Percentiles rank a stretch among this genome's conserved stretches.
Evolutionary conservation across 2,329 filamentous ascomycete genomes (phyloP).

Genomic region (Fusarium fujikuroi): DNA sequence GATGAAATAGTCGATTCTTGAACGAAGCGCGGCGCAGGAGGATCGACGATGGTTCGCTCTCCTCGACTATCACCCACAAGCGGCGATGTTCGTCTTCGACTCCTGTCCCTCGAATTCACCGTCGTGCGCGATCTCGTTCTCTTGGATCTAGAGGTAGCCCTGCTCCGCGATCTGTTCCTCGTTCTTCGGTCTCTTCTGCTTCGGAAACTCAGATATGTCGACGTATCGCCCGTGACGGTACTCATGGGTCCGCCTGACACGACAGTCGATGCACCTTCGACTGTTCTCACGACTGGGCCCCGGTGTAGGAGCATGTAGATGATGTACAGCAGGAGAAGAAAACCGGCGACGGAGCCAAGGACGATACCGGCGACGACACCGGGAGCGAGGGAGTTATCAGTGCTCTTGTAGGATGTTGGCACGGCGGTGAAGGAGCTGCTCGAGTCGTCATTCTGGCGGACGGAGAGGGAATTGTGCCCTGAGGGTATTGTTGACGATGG

Average conservation of each 20-base stretch:
- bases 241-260: constrained; percentile 32
- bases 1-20: constrained; percentile 40
- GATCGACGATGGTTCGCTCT: constrained; percentile 44
- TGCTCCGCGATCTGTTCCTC: constrained; percentile 20
- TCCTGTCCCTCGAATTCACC: constrained; percentile 31
- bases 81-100: constrained; percentile 32
- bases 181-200: constrained; percentile 34
- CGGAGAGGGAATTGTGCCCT: constrained; percentile 27
- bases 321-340: constrained; percentile 64
- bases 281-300: constrained; percentile 48
- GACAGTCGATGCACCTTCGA: constrained; percentile 32
- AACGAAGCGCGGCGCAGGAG: constrained; percentile 46
- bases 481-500: constrained; percentile 25
- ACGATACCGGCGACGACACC: constrained; percentile 58
- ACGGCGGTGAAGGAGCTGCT: constrained; percentile 46
- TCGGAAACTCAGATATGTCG: constrained; percentile 38
- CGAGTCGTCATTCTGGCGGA: constrained; percentile 36
- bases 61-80: constrained; percentile 28
- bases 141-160: constrained; percentile 30
- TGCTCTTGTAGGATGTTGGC: constrained; percentile 50
- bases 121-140: constrained; percentile 40
- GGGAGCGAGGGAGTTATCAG: constrained; percentile 54
- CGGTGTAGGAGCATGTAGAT: constrained; percentile 62
- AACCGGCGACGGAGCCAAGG: constrained; percentile 59
- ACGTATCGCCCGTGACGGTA: constrained; percentile 34